A percentile compares a stretch with the other conserved stretches of the same genome.
These are phyloP conservation scores for Ceratobasidium sp. DNA, from an alignment of 1,284 basidiomycete species.

Conservation along the genomic window DNA sequence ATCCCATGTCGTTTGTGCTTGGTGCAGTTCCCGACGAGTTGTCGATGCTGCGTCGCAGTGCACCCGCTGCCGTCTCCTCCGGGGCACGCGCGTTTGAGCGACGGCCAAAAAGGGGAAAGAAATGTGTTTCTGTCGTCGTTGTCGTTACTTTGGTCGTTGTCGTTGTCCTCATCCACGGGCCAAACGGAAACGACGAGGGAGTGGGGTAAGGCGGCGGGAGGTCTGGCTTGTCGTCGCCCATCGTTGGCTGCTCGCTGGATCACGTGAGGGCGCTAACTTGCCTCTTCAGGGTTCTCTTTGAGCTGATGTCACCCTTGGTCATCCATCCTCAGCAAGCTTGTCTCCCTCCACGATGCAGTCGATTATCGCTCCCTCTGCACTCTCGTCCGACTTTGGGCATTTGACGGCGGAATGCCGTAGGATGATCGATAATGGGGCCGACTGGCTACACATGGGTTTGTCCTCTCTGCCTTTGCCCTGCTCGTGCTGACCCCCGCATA, in stretches of 20 bases:
- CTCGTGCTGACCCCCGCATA: constrained; percentile 53
- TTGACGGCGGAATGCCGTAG: constrained; percentile 90
- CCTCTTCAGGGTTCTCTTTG: not conserved
- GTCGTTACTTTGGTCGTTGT: constrained; percentile 37
- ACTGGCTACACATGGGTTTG: constrained; percentile 97
- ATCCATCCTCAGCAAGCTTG: constrained; percentile 1
- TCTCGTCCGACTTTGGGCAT: constrained; percentile 95
- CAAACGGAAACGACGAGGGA: not conserved
- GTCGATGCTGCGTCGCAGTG: constrained; percentile 16
- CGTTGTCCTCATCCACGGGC: constrained; percentile 38
- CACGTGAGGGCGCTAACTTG: constrained; percentile 3
- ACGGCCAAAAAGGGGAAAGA: constrained; percentile 38
- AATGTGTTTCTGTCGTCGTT: constrained; percentile 36
- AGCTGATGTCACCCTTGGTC: not conserved
- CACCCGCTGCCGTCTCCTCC: not conserved
- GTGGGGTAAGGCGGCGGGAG: constrained; percentile 26
- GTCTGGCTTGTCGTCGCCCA: constrained; percentile 33
- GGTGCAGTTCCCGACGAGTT: too few relatives aligned
- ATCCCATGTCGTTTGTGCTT: too few relatives aligned
- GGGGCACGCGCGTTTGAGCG: not conserved
- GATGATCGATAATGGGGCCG: constrained; percentile 91
- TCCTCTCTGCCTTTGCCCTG: constrained; percentile 45
- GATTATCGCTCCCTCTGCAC: constrained; percentile 90
- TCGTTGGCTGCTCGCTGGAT: constrained; percentile 15
- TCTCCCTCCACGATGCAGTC: constrained; percentile 68